Conservation (phyloP, 345 rosid species). For the Cardiospermum halicacabum region DNA sequence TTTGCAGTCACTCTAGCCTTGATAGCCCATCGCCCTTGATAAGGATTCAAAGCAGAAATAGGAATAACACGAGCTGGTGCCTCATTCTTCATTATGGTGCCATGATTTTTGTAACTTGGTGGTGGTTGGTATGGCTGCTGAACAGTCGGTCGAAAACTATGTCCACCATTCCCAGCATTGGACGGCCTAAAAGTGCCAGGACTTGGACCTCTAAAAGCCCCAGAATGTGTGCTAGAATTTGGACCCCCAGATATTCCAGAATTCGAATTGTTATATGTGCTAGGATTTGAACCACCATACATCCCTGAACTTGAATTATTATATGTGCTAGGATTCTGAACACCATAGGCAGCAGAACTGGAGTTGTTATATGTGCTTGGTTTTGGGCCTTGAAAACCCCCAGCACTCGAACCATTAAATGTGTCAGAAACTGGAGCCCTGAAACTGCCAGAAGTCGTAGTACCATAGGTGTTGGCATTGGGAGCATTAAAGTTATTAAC, state of each 20-base stretch:
- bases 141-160: slow-evolving; percentile 55
- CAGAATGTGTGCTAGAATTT: slow-evolving; percentile 14
- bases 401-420: background rate
- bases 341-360: background rate
- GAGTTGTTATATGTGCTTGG: slow-evolving; percentile 15
- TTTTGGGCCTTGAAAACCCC: slow-evolving; percentile 1
- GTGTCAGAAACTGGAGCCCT: slow-evolving; percentile 4
- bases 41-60: slow-evolving; percentile 80
- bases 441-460: slow-evolving; percentile 14
- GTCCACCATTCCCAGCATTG: slow-evolving; percentile 31
- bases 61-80: slow-evolving; percentile 81
- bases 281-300: slow-evolving; percentile 4
- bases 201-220: slow-evolving; percentile 3
- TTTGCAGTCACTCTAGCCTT: slow-evolving; percentile 91
- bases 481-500: slow-evolving; percentile 20
- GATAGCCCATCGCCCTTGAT: slow-evolving; percentile 92
- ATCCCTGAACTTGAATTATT: slow-evolving; percentile 6
- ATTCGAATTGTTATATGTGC: slow-evolving; percentile 13
- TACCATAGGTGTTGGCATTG: slow-evolving; percentile 39
- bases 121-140: slow-evolving; percentile 83
- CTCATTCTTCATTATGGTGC: slow-evolving; percentile 82
- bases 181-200: slow-evolving; percentile 11
- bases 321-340: slow-evolving; percentile 16
- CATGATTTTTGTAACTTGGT: slow-evolving; percentile 65
- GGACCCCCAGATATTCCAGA: background rate